phyloP scores from a whole-genome alignment of 2,329 filamentous ascomycete species.

The Ophiostoma sp. region DNA sequence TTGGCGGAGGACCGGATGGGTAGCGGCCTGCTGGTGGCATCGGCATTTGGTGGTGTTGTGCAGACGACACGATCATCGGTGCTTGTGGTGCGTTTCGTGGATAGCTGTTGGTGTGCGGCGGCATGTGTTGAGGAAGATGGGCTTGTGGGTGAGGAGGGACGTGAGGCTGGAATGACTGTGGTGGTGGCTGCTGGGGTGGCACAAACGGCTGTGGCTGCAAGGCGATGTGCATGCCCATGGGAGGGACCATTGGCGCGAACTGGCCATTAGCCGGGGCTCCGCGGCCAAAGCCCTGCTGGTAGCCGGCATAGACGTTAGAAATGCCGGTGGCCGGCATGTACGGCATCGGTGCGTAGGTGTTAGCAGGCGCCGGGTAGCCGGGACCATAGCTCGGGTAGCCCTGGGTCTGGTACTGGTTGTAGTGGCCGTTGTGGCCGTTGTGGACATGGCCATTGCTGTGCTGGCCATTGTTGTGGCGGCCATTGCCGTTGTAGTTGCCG shows the following conservation, averaged over 20 bases:
- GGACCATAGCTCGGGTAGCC: conserved; percentile 50
- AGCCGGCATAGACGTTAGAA: conserved; percentile 42
- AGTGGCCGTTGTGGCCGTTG: conserved; percentile 33
- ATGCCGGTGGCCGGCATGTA: conserved; percentile 12
- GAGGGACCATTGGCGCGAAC: conserved; percentile 19
- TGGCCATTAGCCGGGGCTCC: conserved; percentile 36
- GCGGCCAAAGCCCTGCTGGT: conserved; percentile 46
- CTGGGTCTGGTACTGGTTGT: conserved; percentile 35
- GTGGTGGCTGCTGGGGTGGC: conserved; percentile 29
- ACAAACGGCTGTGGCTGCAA: conserved; percentile 6
- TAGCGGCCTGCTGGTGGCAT: conserved; percentile 4
- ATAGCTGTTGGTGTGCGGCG: conserved; percentile 15
- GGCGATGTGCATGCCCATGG: conserved; percentile 16
- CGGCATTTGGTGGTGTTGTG: conserved; percentile 45
- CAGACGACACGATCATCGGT: conserved; percentile 44
- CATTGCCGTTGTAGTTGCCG: conserved; percentile 31
- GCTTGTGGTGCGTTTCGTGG: conserved; percentile 26
- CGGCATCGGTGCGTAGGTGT: conserved; percentile 50
- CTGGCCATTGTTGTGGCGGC: conserved; percentile 26
- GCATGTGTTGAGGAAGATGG: conserved; percentile 39
- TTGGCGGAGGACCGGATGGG: conserved; percentile 26
- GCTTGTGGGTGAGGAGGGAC: conserved; percentile 38
- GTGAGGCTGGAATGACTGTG: conserved; percentile 31
- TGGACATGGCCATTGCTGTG: conserved; percentile 28
- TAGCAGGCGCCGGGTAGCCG: conserved; percentile 42